A percentile compares a stretch with the other conserved stretches of the same genome.
phyloP scores from a whole-genome alignment of 805 yeast species.

The Candida pseudoglaebosa region DNA sequence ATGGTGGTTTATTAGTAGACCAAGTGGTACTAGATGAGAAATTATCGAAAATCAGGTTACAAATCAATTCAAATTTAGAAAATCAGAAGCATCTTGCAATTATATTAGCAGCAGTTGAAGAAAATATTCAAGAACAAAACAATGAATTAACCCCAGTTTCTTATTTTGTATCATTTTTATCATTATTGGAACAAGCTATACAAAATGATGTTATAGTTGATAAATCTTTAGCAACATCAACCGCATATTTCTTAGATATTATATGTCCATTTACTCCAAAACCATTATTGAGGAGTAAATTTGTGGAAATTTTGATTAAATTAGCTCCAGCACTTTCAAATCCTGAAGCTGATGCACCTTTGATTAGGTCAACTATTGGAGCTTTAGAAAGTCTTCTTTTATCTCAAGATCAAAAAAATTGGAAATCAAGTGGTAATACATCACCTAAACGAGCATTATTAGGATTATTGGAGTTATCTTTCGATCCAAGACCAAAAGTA shows the following conservation, averaged over 20 bases:
- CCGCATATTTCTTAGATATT: conserved; percentile 78
- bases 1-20: conserved; percentile 33
- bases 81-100: conserved; percentile 85
- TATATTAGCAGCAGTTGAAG: conserved; percentile 86
- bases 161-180: conserved; percentile 78
- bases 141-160: conserved; percentile 66
- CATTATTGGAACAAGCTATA: conserved; percentile 74
- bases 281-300: conserved; percentile 65
- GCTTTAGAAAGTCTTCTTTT: conserved; percentile 73
- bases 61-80: conserved; percentile 72
- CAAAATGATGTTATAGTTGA: conserved; percentile 51
- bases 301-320: conserved; percentile 71
- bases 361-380: conserved; percentile 80
- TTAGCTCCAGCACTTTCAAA: conserved; percentile 77
- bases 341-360: conserved; percentile 70
- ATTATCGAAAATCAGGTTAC: conserved; percentile 65
- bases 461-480: conserved; percentile 71
- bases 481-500: conserved; percentile 92
- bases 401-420: conserved; percentile 76
- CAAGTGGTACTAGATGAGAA: conserved; percentile 56
- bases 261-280: conserved; percentile 72
- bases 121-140: conserved; percentile 66
- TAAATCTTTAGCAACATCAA: conserved; percentile 61
- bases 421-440: conserved; percentile 57
- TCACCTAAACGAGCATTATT: conserved; percentile 81